phyloP scores from a whole-genome alignment of 768 basidiomycete genomes.

The Udeniomyces megalosporus region DNA sequence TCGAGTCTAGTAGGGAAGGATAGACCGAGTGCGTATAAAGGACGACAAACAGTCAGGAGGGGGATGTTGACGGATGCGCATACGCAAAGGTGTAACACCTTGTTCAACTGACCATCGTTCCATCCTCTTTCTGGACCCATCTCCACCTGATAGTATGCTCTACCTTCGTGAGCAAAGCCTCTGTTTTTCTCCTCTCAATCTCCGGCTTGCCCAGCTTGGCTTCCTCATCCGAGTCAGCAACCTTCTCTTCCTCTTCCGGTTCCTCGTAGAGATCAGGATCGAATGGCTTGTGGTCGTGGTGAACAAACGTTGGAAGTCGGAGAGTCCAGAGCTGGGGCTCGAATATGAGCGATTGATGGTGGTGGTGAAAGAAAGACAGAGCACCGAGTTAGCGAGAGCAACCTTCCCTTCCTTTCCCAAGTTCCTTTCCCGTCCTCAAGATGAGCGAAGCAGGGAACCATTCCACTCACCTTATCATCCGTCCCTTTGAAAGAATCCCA shows the following conservation, averaged over 20 bases:
- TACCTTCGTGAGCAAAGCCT: slow-evolving; percentile 54
- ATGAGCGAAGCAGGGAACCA: neutral
- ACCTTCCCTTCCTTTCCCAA: neutral
- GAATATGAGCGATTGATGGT: neutral
- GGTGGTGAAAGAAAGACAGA: slow-evolving; percentile 7
- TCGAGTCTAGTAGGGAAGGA: slow-evolving; percentile 45
- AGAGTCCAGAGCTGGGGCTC: slow-evolving; percentile 48
- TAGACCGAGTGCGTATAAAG: no score
- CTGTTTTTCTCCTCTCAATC: slow-evolving; percentile 30
- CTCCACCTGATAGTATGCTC: slow-evolving; percentile 93
- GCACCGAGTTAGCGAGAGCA: neutral
- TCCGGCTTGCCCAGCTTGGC: slow-evolving; percentile 18
- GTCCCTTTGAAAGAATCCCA: slow-evolving; percentile 63
- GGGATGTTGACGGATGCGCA: no score
- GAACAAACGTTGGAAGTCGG: slow-evolving; percentile 83
- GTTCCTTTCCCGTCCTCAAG: neutral
- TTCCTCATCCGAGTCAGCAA: slow-evolving; percentile 57
- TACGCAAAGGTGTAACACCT: slow-evolving; percentile 13
- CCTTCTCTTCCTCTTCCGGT: slow-evolving; percentile 57
- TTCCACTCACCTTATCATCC: slow-evolving; percentile 53
- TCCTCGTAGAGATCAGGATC: slow-evolving; percentile 47
- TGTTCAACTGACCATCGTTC: slow-evolving; percentile 49
- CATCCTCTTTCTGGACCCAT: slow-evolving; percentile 65
- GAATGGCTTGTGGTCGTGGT: slow-evolving; percentile 70
- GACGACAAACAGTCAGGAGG: neutral